Conservation (phyloP, 371 early-diverging fungal species). For the Dipsacomyces acuminosporus region DNA sequence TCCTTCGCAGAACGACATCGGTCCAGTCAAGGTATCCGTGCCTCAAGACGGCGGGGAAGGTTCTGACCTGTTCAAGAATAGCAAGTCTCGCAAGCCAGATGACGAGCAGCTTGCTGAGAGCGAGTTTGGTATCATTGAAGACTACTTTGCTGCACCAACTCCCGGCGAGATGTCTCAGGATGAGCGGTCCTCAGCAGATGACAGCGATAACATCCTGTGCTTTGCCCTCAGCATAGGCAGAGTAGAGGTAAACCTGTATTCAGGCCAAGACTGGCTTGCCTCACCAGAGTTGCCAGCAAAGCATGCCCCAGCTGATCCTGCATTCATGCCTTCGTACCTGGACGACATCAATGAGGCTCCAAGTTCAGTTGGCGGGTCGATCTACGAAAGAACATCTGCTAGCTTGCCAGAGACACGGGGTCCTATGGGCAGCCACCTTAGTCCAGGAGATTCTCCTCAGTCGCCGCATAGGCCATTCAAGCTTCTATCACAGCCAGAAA, state of each 20-base stretch:
- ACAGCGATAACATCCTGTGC: slow-evolving; percentile 11
- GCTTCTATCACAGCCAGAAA: slow-evolving; percentile 2
- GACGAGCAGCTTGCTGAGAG: slow-evolving; percentile 6
- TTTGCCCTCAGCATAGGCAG: slow-evolving; percentile 26
- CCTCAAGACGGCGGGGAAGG: neutral
- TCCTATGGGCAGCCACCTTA: slow-evolving; percentile 5
- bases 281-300: slow-evolving; percentile 5
- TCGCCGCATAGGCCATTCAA: slow-evolving; percentile 9
- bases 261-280: slow-evolving; percentile 41
- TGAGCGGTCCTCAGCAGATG: slow-evolving; percentile 3
- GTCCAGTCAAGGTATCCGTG: slow-evolving; percentile 13
- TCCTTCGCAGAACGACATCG: slow-evolving; percentile 1
- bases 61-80: too few relatives aligned
- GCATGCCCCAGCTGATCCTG: slow-evolving; percentile 6
- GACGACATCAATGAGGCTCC: slow-evolving; percentile 16
- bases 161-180: slow-evolving; percentile 42
- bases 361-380: slow-evolving; percentile 1
- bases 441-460: slow-evolving; percentile 11
- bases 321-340: slow-evolving; percentile 25
- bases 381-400: slow-evolving; percentile 14
- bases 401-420: slow-evolving; percentile 37
- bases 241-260: slow-evolving; percentile 30
- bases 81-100: slow-evolving; percentile 5
- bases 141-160: slow-evolving; percentile 56
- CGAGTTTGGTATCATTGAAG: slow-evolving; percentile 54